Evolutionary conservation across 1,284 basidiomycete species (phyloP).

Genomic region (Ustilago vetiveriae): DNA sequence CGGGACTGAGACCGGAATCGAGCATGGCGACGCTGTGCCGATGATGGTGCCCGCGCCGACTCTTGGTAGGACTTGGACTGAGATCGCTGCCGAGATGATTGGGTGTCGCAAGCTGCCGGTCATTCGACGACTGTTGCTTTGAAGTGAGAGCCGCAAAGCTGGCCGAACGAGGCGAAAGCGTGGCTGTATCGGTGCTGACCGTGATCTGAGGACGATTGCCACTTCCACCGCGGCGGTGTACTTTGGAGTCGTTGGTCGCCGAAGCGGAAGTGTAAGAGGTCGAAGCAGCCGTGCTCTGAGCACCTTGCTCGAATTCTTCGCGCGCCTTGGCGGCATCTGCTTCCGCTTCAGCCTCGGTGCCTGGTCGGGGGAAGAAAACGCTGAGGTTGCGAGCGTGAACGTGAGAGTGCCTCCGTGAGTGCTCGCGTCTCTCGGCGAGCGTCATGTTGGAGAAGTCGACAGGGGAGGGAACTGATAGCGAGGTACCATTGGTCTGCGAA

Average conservation of each 20-base stretch:
- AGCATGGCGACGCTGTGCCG: constrained; percentile 56
- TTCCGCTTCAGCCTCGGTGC: constrained; percentile 60
- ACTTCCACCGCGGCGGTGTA: constrained; percentile 34
- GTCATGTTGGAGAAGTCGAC: constrained; percentile 49
- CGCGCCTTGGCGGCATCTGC: constrained; percentile 35
- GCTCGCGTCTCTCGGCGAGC: constrained; percentile 58
- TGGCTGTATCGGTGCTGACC: constrained; percentile 38
- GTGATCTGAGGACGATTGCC: constrained; percentile 51
- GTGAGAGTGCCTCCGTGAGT: constrained; percentile 58
- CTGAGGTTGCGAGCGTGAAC: constrained; percentile 62
- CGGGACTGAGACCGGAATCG: constrained; percentile 35
- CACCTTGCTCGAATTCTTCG: constrained; percentile 25
- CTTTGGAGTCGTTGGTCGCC: constrained; percentile 1
- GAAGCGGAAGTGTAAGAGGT: constrained; percentile 2
- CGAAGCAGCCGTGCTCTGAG: constrained; percentile 1
- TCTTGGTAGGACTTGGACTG: constrained; percentile 47
- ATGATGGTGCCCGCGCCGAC: constrained; percentile 53
- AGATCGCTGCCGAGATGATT: constrained; percentile 14
- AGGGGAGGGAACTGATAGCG: neutral
- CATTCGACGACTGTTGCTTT: constrained; percentile 2
- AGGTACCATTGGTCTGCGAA: constrained; percentile 1
- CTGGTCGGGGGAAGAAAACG: constrained; percentile 65
- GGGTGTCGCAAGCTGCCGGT: constrained; percentile 17
- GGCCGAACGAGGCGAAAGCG: constrained; percentile 43
- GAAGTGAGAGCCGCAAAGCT: constrained; percentile 35